Evolutionary conservation across 1,139 yeast genomes (phyloP).

Genomic region (Diutina pseudorugosa): DNA sequence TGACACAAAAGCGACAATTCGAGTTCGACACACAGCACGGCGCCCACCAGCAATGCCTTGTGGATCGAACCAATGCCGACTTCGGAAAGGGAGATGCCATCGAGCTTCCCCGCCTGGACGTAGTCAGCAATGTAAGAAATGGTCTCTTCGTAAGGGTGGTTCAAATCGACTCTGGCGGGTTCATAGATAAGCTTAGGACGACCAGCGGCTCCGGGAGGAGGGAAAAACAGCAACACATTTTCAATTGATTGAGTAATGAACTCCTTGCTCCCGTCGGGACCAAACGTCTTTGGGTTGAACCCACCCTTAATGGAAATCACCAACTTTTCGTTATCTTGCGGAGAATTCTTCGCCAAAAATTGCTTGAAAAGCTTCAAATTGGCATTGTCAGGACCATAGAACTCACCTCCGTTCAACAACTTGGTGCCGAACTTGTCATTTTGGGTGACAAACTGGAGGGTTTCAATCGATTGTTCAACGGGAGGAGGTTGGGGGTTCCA

Average conservation of each 20-base stretch:
- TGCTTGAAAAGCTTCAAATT: slow-evolving; percentile 39
- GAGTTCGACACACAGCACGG: slow-evolving; percentile 59
- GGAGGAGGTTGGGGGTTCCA: slow-evolving; percentile 35
- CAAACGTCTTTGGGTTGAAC: slow-evolving; percentile 16
- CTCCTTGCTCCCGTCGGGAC: slow-evolving; percentile 40
- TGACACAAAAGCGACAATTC: slow-evolving; percentile 62
- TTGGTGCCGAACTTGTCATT: slow-evolving; percentile 28
- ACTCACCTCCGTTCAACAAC: slow-evolving; percentile 66
- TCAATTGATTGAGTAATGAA: slow-evolving; percentile 37
- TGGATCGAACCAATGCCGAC: slow-evolving; percentile 47
- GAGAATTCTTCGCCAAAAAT: slow-evolving; percentile 41
- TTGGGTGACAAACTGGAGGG: slow-evolving; percentile 20
- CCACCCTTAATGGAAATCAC: slow-evolving; percentile 64
- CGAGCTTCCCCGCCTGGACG: slow-evolving; percentile 44
- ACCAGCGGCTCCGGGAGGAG: slow-evolving; percentile 21
- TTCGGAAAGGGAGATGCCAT: slow-evolving; percentile 63
- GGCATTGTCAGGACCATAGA: slow-evolving; percentile 48
- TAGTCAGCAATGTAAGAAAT: slow-evolving; percentile 37
- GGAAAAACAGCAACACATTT: slow-evolving; percentile 30
- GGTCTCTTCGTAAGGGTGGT: slow-evolving; percentile 35
- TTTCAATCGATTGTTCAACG: slow-evolving; percentile 31
- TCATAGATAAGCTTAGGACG: slow-evolving; percentile 43
- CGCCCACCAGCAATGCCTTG: slow-evolving; percentile 36
- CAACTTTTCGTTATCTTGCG: slow-evolving; percentile 6
- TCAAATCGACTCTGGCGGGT: slow-evolving; percentile 53